Conservation (phyloP, 208 protist species). For the Acanthamoeba comandoni region DNA sequence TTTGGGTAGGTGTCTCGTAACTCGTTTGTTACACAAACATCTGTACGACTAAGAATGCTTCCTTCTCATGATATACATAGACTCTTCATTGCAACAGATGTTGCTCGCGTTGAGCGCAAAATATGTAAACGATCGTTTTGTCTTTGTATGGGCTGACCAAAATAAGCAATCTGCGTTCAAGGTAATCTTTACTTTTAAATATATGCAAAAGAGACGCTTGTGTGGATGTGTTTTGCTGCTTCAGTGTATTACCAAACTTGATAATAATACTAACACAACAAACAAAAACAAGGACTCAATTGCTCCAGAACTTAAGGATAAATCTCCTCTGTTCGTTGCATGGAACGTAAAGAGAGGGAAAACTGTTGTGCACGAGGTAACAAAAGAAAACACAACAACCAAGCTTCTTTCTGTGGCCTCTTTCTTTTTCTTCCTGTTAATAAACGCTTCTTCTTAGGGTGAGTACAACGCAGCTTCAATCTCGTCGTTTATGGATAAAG, state of each 20-base stretch:
- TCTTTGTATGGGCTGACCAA: constrained; percentile 14
- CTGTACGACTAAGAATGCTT: background rate
- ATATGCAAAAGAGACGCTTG: too few species aligned
- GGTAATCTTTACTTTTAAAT: background rate
- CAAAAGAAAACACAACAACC: background rate
- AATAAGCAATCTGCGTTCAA: constrained; percentile 41
- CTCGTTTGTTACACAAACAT: background rate
- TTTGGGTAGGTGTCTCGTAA: background rate
- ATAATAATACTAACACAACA: background rate
- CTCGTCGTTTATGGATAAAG: too few species aligned
- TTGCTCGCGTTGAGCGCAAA: background rate
- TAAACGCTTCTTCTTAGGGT: too few species aligned
- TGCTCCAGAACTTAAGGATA: background rate
- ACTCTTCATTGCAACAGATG: background rate
- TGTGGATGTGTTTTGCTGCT: background rate
- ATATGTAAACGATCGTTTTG: constrained; percentile 59
- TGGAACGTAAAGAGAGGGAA: constrained; percentile 60
- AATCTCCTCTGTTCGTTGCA: constrained; percentile 27
- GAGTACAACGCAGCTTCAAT: too few species aligned
- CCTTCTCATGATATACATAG: background rate
- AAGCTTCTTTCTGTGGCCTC: background rate
- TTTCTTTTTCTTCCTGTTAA: too few species aligned
- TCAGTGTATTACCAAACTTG: background rate
- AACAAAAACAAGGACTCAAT: background rate
- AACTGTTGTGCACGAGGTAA: constrained; percentile 56